Evolutionary conservation across 768 basidiomycete genomes (phyloP).

Genomic region (Pisolithus orientalis): DNA sequence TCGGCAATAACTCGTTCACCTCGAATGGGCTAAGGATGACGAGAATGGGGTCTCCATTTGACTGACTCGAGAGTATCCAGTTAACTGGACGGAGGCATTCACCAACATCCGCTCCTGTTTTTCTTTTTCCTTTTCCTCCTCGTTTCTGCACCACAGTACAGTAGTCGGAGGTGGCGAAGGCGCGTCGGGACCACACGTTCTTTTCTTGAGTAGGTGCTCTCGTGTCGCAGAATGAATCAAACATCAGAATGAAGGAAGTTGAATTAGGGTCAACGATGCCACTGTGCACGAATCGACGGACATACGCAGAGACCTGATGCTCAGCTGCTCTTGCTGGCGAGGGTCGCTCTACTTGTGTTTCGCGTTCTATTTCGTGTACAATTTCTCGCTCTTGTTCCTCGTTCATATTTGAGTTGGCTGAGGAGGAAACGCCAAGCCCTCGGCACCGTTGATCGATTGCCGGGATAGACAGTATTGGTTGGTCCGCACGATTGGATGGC

Average conservation of each 20-base stretch:
- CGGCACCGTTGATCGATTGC: conserved; percentile 21
- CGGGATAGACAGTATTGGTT: not conserved
- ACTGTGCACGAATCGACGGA: conserved; percentile 21
- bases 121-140: conserved; percentile 11
- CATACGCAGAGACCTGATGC: conserved; percentile 21
- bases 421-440: conserved; percentile 20
- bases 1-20: conserved; percentile 31
- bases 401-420: conserved; percentile 22
- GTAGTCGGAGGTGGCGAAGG: conserved; percentile 6
- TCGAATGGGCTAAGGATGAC: conserved; percentile 16
- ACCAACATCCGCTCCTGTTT: conserved; percentile 14
- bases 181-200: conserved; percentile 10
- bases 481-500: conserved; percentile 3
- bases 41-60: no score
- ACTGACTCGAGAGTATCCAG: no score
- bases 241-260: not conserved
- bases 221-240: conserved; percentile 7
- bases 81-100: no score
- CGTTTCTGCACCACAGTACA: conserved; percentile 2
- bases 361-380: conserved; percentile 34
- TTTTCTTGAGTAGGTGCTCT: conserved; percentile 10
- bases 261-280: conserved; percentile 2
- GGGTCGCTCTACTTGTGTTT: conserved; percentile 33
- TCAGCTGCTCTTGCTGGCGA: conserved; percentile 18
- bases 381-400: conserved; percentile 48